Evolutionary conservation across 2,329 filamentous ascomycete genomes (phyloP).

Genomic region (Dothistroma pini): DNA sequence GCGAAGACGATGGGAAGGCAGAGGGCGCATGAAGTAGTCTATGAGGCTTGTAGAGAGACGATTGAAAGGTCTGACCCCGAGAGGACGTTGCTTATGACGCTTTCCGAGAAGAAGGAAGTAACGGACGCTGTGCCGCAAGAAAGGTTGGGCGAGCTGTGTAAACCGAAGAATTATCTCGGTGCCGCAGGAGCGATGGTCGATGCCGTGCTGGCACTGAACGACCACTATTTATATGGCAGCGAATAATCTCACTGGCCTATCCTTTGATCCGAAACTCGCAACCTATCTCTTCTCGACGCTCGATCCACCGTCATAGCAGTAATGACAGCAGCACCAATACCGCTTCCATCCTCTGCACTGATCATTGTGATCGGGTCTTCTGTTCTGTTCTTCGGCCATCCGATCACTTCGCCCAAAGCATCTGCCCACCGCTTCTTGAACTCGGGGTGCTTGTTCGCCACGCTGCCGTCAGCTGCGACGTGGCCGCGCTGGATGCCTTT

Average conservation of each 20-base stretch:
- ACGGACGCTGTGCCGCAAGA: constrained; percentile 13
- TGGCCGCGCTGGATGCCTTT: constrained; percentile 33
- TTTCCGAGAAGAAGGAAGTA: constrained; percentile 21
- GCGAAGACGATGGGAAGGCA: constrained; percentile 34
- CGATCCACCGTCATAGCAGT: constrained; percentile 33
- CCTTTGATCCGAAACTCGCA: background rate
- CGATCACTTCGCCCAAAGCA: constrained; percentile 39
- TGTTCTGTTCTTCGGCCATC: constrained; percentile 31
- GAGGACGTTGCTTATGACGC: constrained; percentile 12
- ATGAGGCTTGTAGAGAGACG: constrained; percentile 33
- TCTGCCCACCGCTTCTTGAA: constrained; percentile 42
- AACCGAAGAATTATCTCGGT: constrained; percentile 29
- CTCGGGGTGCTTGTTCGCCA: constrained; percentile 42
- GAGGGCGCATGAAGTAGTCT: constrained; percentile 36
- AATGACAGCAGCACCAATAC: constrained; percentile 39
- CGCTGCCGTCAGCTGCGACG: constrained; percentile 39
- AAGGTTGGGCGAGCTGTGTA: constrained; percentile 25
- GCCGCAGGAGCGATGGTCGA: constrained; percentile 26
- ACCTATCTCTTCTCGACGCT: constrained; percentile 16
- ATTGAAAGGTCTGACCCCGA: constrained; percentile 19
- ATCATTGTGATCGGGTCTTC: constrained; percentile 38
- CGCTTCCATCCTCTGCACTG: constrained; percentile 41
- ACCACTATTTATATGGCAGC: background rate
- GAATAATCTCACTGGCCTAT: background rate
- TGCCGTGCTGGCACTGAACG: constrained; percentile 15